phyloP scores from a whole-genome alignment of 2,329 filamentous ascomycete species.

The Pyrenochaeta sp. region DNA sequence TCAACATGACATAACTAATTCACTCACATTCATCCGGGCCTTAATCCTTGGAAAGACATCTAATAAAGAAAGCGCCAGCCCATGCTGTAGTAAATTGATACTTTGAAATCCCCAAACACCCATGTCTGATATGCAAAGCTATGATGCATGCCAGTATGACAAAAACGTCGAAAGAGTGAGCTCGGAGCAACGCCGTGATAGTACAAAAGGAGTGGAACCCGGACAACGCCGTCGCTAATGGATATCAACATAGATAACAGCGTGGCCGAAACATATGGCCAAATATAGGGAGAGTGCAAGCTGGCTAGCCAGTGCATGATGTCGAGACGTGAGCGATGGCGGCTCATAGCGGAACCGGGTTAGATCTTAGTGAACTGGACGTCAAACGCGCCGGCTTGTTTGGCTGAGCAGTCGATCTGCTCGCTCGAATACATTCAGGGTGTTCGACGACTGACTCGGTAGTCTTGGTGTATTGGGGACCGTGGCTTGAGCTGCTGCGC shows the following conservation, averaged over 20 bases:
- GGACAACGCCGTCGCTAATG: slow-evolving; percentile 10
- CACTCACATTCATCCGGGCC: too few relatives aligned
- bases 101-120: not conserved
- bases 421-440: slow-evolving; percentile 47
- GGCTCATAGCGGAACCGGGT: not conserved
- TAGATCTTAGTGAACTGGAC: not conserved
- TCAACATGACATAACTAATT: too few relatives aligned
- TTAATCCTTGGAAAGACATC: too few relatives aligned
- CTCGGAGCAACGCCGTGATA: slow-evolving; percentile 5
- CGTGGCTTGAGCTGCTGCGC: slow-evolving; percentile 88
- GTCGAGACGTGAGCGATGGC: not conserved
- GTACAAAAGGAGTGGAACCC: slow-evolving; percentile 11
- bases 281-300: not conserved
- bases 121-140: slow-evolving; percentile 11
- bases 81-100: too few relatives aligned
- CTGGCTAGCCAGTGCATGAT: not conserved
- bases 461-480: slow-evolving; percentile 68
- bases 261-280: not conserved
- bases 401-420: slow-evolving; percentile 45
- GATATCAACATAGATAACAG: not conserved
- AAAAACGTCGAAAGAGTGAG: not conserved
- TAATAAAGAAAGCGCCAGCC: too few relatives aligned
- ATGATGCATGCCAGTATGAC: slow-evolving; percentile 1
- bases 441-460: slow-evolving; percentile 31
- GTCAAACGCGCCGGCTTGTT: slow-evolving; percentile 40